These are phyloP conservation scores for Deinandra increscens DNA, from an alignment of 129 eudicot species.

Conservation along the genomic window DNA sequence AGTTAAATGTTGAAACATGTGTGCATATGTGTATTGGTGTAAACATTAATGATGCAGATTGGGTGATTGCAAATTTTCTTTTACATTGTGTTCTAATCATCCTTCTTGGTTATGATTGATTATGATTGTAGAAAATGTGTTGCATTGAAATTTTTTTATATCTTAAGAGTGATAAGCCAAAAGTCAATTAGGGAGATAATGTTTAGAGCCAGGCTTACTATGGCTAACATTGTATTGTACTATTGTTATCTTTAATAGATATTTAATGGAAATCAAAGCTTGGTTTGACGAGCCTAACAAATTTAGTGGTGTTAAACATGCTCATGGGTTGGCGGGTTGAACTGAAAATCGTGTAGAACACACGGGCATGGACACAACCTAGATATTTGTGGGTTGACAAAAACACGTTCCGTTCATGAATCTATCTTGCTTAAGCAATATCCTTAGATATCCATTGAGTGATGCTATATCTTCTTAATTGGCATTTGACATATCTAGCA, in stretches of 20 bases:
- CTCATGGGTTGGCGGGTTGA: not conserved
- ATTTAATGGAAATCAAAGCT: not conserved
- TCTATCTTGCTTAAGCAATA: too few species aligned
- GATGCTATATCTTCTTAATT: too few species aligned
- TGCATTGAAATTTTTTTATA: not conserved
- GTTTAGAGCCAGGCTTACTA: not conserved
- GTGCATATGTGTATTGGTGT: not conserved
- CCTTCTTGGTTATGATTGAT: not conserved
- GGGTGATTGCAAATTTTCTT: too few species aligned
- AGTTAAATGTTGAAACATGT: conserved; percentile 13
- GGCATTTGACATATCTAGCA: too few species aligned
- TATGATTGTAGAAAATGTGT: not conserved
- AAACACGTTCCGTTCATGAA: too few species aligned
- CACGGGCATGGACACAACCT: too few species aligned
- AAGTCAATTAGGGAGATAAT: not conserved
- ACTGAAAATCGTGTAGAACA: not conserved
- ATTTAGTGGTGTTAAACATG: not conserved
- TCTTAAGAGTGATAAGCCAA: not conserved
- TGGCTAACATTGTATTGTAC: not conserved
- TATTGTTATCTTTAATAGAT: not conserved
- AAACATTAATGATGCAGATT: too few species aligned
- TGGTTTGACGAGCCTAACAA: not conserved
- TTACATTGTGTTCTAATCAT: too few species aligned
- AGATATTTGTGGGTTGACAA: too few species aligned
- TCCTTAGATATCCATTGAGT: too few species aligned